Base-by-base conservation (phyloP, 2,329 filamentous ascomycete species). In the Aspergillus carbonarius region DNA sequence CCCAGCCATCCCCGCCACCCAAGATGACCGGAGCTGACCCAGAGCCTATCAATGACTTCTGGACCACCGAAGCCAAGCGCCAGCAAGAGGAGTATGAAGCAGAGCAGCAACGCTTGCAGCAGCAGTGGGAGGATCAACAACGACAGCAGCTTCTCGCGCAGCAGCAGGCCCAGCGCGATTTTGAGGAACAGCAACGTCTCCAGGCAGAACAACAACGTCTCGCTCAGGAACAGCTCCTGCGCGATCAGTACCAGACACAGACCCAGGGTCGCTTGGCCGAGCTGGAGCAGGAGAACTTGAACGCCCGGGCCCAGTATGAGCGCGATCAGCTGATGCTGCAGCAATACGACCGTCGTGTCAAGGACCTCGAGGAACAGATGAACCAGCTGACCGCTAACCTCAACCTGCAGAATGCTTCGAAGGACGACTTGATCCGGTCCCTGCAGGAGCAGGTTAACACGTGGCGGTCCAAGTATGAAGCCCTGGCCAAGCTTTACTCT, bases 361-460 rank as follows among this genome's bases (percentile, higher is more conserved):
- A 97, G 80, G 89, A 91, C 18, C 79, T 99, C 12, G 95, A 99
- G 75, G 86, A 87, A 55, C 95, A 99, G 76, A 84, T 99, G 62
- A 78, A 83, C 48, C 90, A 96, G 65, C 83, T 98, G 54, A 90
- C 92, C 68, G 85, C 83, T 66, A 97, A 92, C 73, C 89, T 91
- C 67, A 88, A 89, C 42, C 88, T 96, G 74, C 95, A 98, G 72
- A 87, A 90, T 54, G 79, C 83, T 35, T 97, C 93, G 72, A 96
- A 93, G 73, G 95, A 99, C 70, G 95, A 98, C 67, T 93, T 98
- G 76, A 93, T 99, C 68, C 84, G 88, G 23, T 88, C 95, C 1
- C 81, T 99, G 18, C 95, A 98, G 71, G 95, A 98, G 78, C 95
- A 98, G 77, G 90, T 98, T 64, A 97, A 97, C 76, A 97, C 93